Evolutionary conservation across 805 yeast genomes (phyloP).

Genomic region (Pichia sporocuriosa): DNA sequence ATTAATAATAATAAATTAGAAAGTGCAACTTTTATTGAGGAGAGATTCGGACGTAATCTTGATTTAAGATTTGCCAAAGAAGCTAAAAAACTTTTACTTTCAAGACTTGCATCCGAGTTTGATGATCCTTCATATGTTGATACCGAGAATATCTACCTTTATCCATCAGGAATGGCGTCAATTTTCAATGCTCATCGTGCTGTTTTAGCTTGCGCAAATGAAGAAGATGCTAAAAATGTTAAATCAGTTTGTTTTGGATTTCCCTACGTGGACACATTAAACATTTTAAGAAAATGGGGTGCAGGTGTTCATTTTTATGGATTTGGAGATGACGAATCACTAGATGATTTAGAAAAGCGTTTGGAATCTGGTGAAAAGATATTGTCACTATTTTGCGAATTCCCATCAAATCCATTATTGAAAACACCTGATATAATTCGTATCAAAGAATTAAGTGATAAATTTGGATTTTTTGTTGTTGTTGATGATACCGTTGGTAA

Average conservation of each 20-base stretch:
- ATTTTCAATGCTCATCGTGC: slow-evolving; percentile 72
- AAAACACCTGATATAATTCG: slow-evolving; percentile 72
- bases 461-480: slow-evolving; percentile 69
- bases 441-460: slow-evolving; percentile 57
- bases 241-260: slow-evolving; percentile 93
- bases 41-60: slow-evolving; percentile 83
- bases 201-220: slow-evolving; percentile 13
- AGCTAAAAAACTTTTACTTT: slow-evolving; percentile 68
- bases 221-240: slow-evolving; percentile 13
- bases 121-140: slow-evolving; percentile 28
- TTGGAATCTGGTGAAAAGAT: slow-evolving; percentile 60
- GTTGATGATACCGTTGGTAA: slow-evolving; percentile 96
- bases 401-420: slow-evolving; percentile 91
- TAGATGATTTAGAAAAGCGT: slow-evolving; percentile 55
- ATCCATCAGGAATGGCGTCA: slow-evolving; percentile 90
- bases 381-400: slow-evolving; percentile 81
- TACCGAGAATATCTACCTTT: slow-evolving; percentile 68
- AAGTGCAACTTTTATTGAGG: slow-evolving; percentile 67
- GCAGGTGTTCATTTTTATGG: slow-evolving; percentile 86
- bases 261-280: slow-evolving; percentile 90
- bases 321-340: slow-evolving; percentile 65
- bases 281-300: slow-evolving; percentile 82
- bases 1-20: slow-evolving; percentile 33
- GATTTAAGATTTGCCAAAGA: slow-evolving; percentile 68
- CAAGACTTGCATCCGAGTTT: slow-evolving; percentile 69